phyloP scores from a whole-genome alignment of 2,329 filamentous ascomycete genomes.

The Acrocalymma vagum region DNA sequence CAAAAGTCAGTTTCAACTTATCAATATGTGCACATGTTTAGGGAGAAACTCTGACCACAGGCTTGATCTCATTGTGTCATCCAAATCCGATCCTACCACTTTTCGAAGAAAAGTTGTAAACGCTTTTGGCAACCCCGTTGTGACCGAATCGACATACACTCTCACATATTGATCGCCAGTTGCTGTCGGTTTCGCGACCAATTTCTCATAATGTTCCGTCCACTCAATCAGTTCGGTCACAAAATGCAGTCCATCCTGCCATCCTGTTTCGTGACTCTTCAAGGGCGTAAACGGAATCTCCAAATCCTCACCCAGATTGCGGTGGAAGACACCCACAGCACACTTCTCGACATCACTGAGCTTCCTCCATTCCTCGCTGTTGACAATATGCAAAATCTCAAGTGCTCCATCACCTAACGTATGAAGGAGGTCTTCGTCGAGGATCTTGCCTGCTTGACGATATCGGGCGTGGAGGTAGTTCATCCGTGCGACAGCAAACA shows the following conservation, averaged over 20 bases:
- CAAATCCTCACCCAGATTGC: slow-evolving; percentile 36
- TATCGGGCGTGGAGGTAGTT: slow-evolving; percentile 28
- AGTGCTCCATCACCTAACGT: slow-evolving; percentile 20
- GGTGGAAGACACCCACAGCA: slow-evolving; percentile 35
- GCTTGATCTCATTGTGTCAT: slow-evolving; percentile 15
- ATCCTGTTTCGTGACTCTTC: slow-evolving; percentile 26
- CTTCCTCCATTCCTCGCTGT: slow-evolving; percentile 28
- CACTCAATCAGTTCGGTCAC: slow-evolving; percentile 29
- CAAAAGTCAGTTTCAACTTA: neutral
- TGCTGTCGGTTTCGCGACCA: slow-evolving; percentile 22
- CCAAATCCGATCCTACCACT: slow-evolving; percentile 11
- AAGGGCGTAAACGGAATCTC: slow-evolving; percentile 34
- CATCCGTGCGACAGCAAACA: slow-evolving; percentile 26
- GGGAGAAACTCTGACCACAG: slow-evolving; percentile 4
- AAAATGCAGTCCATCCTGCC: slow-evolving; percentile 37
- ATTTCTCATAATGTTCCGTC: slow-evolving; percentile 27
- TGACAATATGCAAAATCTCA: slow-evolving; percentile 26
- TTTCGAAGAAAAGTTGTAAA: slow-evolving; percentile 9
- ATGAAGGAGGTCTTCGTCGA: slow-evolving; percentile 25
- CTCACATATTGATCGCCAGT: slow-evolving; percentile 39
- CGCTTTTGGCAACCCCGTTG: slow-evolving; percentile 4
- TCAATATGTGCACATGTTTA: too few relatives aligned
- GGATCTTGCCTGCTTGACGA: slow-evolving; percentile 28
- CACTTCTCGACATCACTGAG: slow-evolving; percentile 35
- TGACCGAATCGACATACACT: slow-evolving; percentile 16